Conservation (phyloP, 116 monocot species). For the Thalassia testudinum region DNA sequence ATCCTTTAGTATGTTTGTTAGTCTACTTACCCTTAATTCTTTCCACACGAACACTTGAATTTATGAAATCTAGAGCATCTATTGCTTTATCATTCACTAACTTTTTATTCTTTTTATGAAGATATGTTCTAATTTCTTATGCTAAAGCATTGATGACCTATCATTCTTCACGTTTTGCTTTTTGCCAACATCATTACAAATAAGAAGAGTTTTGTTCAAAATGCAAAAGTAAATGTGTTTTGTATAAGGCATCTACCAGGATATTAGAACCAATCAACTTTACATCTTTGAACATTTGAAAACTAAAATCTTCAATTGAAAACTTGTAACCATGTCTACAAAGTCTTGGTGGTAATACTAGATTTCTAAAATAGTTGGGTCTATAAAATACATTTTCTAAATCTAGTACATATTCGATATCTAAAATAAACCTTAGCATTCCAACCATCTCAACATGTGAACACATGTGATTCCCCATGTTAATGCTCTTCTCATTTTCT, state of each 20-base stretch:
- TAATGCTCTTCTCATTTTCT: background rate
- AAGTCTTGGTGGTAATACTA: background rate
- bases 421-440: background rate
- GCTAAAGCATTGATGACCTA: background rate
- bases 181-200: background rate
- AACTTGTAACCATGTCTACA: background rate
- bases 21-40: background rate
- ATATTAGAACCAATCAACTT: background rate
- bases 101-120: background rate
- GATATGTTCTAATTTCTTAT: background rate
- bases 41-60: constrained; percentile 1
- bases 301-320: background rate
- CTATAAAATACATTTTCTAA: constrained; percentile 3
- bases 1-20: constrained; percentile 4
- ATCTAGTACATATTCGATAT: background rate
- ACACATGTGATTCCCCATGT: background rate
- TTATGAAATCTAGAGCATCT: constrained; percentile 4
- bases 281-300: background rate
- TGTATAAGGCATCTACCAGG: background rate
- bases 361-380: constrained; percentile 1
- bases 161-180: background rate
- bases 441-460: background rate
- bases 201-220: background rate
- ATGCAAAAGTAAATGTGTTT: background rate
- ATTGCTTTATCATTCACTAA: constrained; percentile 1